Evolutionary conservation across 2,329 filamentous ascomycete genomes (phyloP).

Genomic region (Zalaria sp.): DNA sequence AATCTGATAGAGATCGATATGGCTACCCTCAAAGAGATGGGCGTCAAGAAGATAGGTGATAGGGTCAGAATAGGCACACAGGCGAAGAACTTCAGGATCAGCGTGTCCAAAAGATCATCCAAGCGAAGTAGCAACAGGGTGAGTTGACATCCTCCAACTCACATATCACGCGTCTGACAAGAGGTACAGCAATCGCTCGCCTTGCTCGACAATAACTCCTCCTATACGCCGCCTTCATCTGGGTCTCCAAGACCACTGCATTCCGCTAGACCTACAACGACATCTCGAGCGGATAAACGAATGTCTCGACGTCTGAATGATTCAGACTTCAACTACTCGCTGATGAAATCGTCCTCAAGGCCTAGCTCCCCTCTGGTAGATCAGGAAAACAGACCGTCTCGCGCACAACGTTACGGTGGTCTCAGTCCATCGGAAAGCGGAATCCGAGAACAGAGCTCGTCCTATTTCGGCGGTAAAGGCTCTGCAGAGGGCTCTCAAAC

Average conservation of each 20-base stretch:
- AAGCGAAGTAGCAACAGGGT: constrained; percentile 67
- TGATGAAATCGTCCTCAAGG: constrained; percentile 46
- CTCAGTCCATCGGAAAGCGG: constrained; percentile 41
- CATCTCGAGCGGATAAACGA: constrained; percentile 31
- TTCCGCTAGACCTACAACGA: constrained; percentile 33
- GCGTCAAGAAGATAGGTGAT: constrained; percentile 94
- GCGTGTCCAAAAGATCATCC: constrained; percentile 33
- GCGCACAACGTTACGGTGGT: constrained; percentile 46
- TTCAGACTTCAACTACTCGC: constrained; percentile 27
- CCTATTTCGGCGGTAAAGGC: constrained; percentile 35
- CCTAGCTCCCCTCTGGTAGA: constrained; percentile 59
- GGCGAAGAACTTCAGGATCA: constrained; percentile 34
- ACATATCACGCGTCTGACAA: constrained; percentile 10
- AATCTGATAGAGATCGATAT: constrained; percentile 96
- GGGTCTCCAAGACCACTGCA: constrained; percentile 23
- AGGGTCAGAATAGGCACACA: constrained; percentile 61
- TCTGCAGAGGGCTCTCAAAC: background rate
- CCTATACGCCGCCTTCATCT: constrained; percentile 12
- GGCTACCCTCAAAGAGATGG: constrained; percentile 91
- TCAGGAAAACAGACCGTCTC: constrained; percentile 34
- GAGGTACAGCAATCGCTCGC: constrained; percentile 62
- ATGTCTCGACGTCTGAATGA: constrained; percentile 31
- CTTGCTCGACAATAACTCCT: constrained; percentile 53
- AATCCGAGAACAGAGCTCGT: constrained; percentile 34
- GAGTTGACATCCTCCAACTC: constrained; percentile 19